Base-by-base conservation (phyloP, 2,329 filamentous ascomycete genomes). In the Atkinsonella texensis region DNA sequence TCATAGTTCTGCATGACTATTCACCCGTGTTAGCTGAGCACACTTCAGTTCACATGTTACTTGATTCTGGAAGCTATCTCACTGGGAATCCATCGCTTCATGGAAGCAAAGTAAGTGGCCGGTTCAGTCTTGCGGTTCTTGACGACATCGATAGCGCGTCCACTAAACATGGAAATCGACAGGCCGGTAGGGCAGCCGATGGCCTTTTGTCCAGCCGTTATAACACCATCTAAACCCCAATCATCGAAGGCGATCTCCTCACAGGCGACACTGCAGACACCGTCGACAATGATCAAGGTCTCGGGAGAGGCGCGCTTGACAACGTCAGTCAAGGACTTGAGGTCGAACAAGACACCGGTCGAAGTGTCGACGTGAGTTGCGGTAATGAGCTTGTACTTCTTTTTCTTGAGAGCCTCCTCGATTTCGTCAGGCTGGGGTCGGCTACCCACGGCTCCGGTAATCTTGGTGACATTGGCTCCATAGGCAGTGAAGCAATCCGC, bases 1-100 rank as follows among this genome's bases (percentile, higher is more conserved):
- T 98, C 93, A 70, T 98, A 98, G 73, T 96, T 97, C 73, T 93
- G 83, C 91, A 98, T 97, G 70, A 98, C 85, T 87, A 28, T 23
- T 15, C n/a, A 28, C 13, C 15, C 11, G 18, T 41, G 41, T 55
- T 43, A 56, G 53, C 41, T 35, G 28, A 28, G 28, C 28, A 28
- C 28, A 28, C 28, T 28, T 28, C 28, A 28, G 7, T 8, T 28
- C 28, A 8, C 7, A 8, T 4, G 28, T 28, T 28, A 6, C 7
- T 28, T 28, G 7, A 28, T 7, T 28, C 28, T 28, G 5, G 20
- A 20, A 15, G 17, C 2, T 38, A 10, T 70, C 79, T 62, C 75
- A 88, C 84, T 93, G 46, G 91, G 91, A 52, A 90, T 74, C 93
- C 93, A 98, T 72, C 97, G 97, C 77, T 89, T 90, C 76, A 96